These are phyloP conservation scores for Aspergillus sclerotiicarbonarius DNA, from an alignment of 495 filamentous ascomycete species.

Conservation along the genomic window DNA sequence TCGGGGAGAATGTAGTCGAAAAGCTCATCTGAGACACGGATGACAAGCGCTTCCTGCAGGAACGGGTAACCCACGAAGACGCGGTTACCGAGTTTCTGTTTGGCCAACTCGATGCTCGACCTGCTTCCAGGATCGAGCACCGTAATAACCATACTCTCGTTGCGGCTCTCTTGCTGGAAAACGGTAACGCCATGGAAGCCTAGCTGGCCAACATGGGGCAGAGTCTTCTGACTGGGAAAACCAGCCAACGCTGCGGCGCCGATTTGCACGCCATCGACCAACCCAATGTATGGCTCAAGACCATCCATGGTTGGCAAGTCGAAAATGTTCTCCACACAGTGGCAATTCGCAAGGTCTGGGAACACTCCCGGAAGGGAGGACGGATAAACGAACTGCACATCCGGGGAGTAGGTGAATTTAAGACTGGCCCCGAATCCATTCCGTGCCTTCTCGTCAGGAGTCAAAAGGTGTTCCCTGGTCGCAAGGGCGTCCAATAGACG, in stretches of 20 bases:
- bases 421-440: constrained; percentile 90
- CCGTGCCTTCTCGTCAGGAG: constrained; percentile 69
- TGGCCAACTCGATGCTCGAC: constrained; percentile 68
- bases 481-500: constrained; percentile 82
- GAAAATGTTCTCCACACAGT: constrained; percentile 91
- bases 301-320: constrained; percentile 92
- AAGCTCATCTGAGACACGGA: constrained; percentile 86
- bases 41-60: constrained; percentile 87
- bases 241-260: constrained; percentile 81
- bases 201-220: constrained; percentile 75
- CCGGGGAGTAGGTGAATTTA: constrained; percentile 84
- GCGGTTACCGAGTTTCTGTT: constrained; percentile 74
- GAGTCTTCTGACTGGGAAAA: constrained; percentile 82
- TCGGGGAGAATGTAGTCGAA: constrained; percentile 79
- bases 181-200: constrained; percentile 91
- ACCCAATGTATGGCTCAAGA: constrained; percentile 76
- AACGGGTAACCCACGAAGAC: constrained; percentile 96
- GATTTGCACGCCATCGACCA: constrained; percentile 84
- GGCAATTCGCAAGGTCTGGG: constrained; percentile 82
- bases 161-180: constrained; percentile 96
- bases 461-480: constrained; percentile 73
- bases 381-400: constrained; percentile 74
- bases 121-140: constrained; percentile 69
- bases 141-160: constrained; percentile 94
- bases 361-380: constrained; percentile 89